Percentiles rank a stretch among this genome's conserved stretches.
phyloP scores from a whole-genome alignment of 208 protist genomes.

The Novymonas esmeraldas region DNA sequence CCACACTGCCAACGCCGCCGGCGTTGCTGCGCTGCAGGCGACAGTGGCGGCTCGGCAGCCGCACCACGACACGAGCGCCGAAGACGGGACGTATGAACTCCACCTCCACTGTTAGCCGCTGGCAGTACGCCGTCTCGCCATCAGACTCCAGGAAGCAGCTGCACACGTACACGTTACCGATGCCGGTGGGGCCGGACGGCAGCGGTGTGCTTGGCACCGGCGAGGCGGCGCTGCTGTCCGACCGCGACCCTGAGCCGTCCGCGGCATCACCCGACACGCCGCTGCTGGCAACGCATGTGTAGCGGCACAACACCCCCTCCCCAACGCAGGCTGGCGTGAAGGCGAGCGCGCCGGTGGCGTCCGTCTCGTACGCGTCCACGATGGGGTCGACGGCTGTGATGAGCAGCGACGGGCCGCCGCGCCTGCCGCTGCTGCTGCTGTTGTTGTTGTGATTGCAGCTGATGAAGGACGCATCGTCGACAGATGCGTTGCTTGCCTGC shows the following conservation, averaged over 20 bases:
- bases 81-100: slow-evolving; percentile 35
- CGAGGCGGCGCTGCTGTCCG: background rate
- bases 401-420: slow-evolving; percentile 21
- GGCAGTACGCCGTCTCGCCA: slow-evolving; percentile 26
- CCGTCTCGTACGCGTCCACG: slow-evolving; percentile 34
- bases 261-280: background rate
- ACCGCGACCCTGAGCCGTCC: background rate
- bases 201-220: background rate
- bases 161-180: slow-evolving; percentile 25
- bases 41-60: slow-evolving; percentile 61
- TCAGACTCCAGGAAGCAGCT: slow-evolving; percentile 31
- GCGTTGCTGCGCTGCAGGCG: slow-evolving; percentile 49
- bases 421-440: slow-evolving; percentile 12
- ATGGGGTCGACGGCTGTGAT: slow-evolving; percentile 27
- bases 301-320: slow-evolving; percentile 29
- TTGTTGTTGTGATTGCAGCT: slow-evolving; percentile 17
- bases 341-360: slow-evolving; percentile 21
- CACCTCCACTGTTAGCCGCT: slow-evolving; percentile 32
- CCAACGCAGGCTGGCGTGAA: slow-evolving; percentile 33
- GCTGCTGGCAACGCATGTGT: slow-evolving; percentile 15
- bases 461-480: background rate
- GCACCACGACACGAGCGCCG: slow-evolving; percentile 41
- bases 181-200: slow-evolving; percentile 7
- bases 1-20: slow-evolving; percentile 44
- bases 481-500: slow-evolving; percentile 17